These are phyloP conservation scores for Lactarius akahatsu DNA, from an alignment of 768 basidiomycete genomes.

Conservation along the genomic window DNA sequence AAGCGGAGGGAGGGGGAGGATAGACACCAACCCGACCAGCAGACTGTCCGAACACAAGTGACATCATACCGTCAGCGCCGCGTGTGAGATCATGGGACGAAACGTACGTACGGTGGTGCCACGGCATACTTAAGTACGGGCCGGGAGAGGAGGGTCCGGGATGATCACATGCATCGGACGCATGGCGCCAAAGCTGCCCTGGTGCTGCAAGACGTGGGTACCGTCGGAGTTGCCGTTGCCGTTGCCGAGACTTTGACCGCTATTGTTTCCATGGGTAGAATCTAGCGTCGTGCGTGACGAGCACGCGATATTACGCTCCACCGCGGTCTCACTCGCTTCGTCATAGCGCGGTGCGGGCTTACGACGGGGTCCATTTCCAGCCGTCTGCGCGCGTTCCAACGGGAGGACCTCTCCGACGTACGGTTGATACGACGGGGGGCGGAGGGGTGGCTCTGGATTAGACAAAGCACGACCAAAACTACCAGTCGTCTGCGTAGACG, in stretches of 20 bases:
- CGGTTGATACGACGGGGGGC: constrained; percentile 9
- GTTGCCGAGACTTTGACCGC: neutral
- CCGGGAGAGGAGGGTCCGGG: constrained; percentile 33
- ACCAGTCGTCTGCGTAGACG: constrained; percentile 10
- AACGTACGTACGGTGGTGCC: constrained; percentile 2
- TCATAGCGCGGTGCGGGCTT: constrained; percentile 30
- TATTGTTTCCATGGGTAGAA: constrained; percentile 11
- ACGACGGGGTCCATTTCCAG: constrained; percentile 15
- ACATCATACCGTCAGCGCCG: neutral
- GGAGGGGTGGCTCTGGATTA: neutral
- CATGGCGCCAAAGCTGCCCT: constrained; percentile 36
- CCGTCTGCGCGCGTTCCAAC: constrained; percentile 20
- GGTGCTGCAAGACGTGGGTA: constrained; percentile 32
- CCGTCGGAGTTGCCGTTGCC: constrained; percentile 14
- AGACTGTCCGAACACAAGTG: constrained; percentile 16
- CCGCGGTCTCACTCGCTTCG: neutral
- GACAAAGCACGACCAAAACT: neutral
- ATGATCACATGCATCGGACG: constrained; percentile 35
- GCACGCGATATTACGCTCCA: neutral
- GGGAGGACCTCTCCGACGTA: constrained; percentile 15
- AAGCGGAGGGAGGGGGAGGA: neutral
- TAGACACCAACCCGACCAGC: constrained; percentile 24
- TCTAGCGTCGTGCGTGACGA: constrained; percentile 33
- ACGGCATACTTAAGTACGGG: constrained; percentile 4
- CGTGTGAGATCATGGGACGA: neutral